A percentile compares a stretch with the other conserved stretches of the same genome.
These are phyloP conservation scores for Cladosporium sp. DNA, from an alignment of 2,329 filamentous ascomycete species.

Conservation along the genomic window DNA sequence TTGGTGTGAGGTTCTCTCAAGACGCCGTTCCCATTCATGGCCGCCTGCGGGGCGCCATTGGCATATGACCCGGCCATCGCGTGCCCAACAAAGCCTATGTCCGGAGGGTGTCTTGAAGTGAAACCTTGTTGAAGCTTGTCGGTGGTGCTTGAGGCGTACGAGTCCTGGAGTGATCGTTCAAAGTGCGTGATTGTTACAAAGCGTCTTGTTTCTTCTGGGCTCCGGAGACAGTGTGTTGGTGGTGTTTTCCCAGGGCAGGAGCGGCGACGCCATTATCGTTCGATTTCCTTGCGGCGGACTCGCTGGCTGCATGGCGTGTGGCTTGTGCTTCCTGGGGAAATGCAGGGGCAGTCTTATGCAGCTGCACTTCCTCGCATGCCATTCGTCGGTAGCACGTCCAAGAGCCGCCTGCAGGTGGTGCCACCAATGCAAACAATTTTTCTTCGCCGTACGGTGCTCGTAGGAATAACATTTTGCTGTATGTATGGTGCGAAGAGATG, in stretches of 20 bases:
- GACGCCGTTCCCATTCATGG: slow-evolving; percentile 13
- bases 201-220: background rate
- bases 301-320: slow-evolving; percentile 8
- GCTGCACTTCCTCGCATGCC: background rate
- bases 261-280: slow-evolving; percentile 13
- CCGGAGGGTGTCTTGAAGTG: background rate
- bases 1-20: slow-evolving; percentile 5
- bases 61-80: slow-evolving; percentile 19
- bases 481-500: background rate
- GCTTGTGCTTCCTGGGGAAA: slow-evolving; percentile 20
- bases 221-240: background rate
- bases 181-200: background rate
- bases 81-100: slow-evolving; percentile 12
- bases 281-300: slow-evolving; percentile 18
- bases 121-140: slow-evolving; percentile 13
- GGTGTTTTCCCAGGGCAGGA: background rate
- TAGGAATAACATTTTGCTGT: background rate
- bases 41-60: slow-evolving; percentile 17
- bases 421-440: slow-evolving; percentile 11
- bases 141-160: background rate
- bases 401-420: slow-evolving; percentile 11
- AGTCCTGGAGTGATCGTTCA: background rate
- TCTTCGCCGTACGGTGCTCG: slow-evolving; percentile 15
- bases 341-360: slow-evolving; percentile 1
- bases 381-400: slow-evolving; percentile 9